Base-by-base conservation (phyloP, 441 rosid species). In the Rhodomyrtus psidioides region DNA sequence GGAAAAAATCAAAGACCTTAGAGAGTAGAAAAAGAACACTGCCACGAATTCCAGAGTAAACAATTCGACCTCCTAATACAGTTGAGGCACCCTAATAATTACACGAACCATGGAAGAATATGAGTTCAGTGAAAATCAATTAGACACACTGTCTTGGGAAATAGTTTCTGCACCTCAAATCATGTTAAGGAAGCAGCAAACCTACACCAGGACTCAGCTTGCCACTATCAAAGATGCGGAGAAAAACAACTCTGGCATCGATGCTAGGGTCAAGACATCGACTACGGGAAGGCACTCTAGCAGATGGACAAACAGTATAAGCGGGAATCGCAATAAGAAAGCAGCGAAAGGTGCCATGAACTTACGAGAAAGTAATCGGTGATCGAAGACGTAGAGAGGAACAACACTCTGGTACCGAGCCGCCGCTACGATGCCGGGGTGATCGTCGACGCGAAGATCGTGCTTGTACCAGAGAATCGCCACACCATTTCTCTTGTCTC, bases 401-500 rank as follows among this genome's bases (percentile, higher is more conserved):
- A 95, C 83, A n/a, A 95, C 27, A 17, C 90, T 62, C 23, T 86
- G 85, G 82, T 86, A 87, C 5, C 89, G 82, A 34, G 97, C 88
- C 12, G 96, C 95, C 55, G 94, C 89, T 84, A 92, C 84, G 87
- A 97, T 93, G 19, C 96, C 99, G 81, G 93, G 96, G 87, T 97
- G 98, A 87, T 97, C 99, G 76, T 96, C 95, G 86, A 96, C 85
- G 89, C 98, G 98, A 70, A 96, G 96, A 85, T 97, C 99, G 84
- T 97, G 98, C 89, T 97, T 97, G 91, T 94, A 96, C 99, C 99
- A 97, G 86, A 96, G 88, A 88, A 95, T 89, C 54, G 96, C 84
- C 60, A 82, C 84, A 23, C 84, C 84, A 57, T 82, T 57, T 46
- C 59, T 55, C 84, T 53, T 12, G 44, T 28, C 84, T 39, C 46